A percentile compares a stretch with the other conserved stretches of the same genome.
Evolutionary conservation across 495 filamentous ascomycete genomes (phyloP).

Genomic region (Podospora tetraspora): DNA sequence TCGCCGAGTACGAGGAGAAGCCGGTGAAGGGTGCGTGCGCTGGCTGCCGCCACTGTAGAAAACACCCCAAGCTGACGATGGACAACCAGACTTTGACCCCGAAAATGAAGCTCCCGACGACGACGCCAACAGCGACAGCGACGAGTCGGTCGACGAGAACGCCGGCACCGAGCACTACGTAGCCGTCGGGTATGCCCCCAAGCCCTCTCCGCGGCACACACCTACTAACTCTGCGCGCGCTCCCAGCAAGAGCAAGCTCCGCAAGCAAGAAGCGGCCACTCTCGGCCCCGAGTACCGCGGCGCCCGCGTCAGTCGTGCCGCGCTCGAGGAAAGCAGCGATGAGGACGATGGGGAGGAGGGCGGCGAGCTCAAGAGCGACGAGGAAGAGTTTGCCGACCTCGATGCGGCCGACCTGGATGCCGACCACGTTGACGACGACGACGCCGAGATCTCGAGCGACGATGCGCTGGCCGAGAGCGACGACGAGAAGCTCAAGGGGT

Average conservation of each 20-base stretch:
- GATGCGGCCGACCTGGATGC: slow-evolving; percentile 43
- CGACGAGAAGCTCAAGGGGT: slow-evolving; percentile 52
- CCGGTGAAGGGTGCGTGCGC: slow-evolving; percentile 34
- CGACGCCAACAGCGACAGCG: slow-evolving; percentile 50
- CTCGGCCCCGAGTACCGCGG: slow-evolving; percentile 82
- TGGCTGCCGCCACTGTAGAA: too few species aligned
- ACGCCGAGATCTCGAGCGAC: slow-evolving; percentile 58
- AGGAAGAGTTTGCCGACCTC: slow-evolving; percentile 44
- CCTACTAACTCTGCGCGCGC: neutral
- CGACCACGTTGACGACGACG: slow-evolving; percentile 45
- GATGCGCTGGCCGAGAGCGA: slow-evolving; percentile 57
- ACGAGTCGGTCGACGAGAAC: slow-evolving; percentile 47
- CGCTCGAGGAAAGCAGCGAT: slow-evolving; percentile 47
- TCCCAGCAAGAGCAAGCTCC: slow-evolving; percentile 73
- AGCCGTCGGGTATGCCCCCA: slow-evolving; percentile 60
- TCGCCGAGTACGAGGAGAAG: slow-evolving; percentile 39
- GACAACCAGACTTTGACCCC: slow-evolving; percentile 71
- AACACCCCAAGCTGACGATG: slow-evolving; percentile 1
- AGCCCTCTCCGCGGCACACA: neutral
- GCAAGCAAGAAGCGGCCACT: slow-evolving; percentile 58
- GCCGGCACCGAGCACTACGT: slow-evolving; percentile 78
- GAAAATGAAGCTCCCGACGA: slow-evolving; percentile 61
- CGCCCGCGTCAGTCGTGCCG: slow-evolving; percentile 67
- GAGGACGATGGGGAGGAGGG: slow-evolving; percentile 33
- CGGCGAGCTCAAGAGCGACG: slow-evolving; percentile 22